Base-by-base conservation (phyloP, 306 rosid species). In the Vachellia pachyceras region DNA sequence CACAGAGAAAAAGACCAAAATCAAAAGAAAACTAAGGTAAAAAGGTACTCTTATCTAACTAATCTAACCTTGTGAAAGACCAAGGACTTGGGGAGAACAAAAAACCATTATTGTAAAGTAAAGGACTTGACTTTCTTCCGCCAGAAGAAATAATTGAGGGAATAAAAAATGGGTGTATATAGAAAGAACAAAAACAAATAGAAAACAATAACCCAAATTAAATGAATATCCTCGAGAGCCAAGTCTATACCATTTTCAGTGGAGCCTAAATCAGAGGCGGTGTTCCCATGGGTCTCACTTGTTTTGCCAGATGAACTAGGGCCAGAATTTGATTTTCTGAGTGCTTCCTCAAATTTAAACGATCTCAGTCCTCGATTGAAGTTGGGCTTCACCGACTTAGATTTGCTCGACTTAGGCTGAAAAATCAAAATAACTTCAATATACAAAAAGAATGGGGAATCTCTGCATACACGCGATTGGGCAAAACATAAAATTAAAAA, bases 241-340 rank as follows among this genome's bases (percentile, higher is more conserved):
- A 52, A 23, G 50, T 81, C 14, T 55, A 36, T 75, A 90, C 92
- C 92, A 80, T 65, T 75, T 40, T 76, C 49, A 8, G 75, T 40
- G 17, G 84, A 82, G 47, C 33, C 77, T 37, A 80, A 73, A 15
- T 63, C 15, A 25, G 29, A 13, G 52, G 78, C 23, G 39, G n/a
- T 23, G 22, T 71, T 54, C 25, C 36, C 60, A 41, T 17, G 23
- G 52, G 29, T 45, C 61, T 69, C 80, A 10, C 55, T 80, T 54
- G 61, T 70, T 75, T n/a, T 23, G 39, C 45, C 65, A 42, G 61
- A 54, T 17, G 79, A 81, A 71, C 20, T 14, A 22, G 77, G 77
- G 40, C 37, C 46, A 36, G 18, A 55, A 47, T 23, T 25, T 35
- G 80, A 40, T 64, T 37, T 73, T 65, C 18, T 17, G 47, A 23